Evolutionary conservation across 1,284 basidiomycete genomes (phyloP).

Genomic region (Golubevia sp.): DNA sequence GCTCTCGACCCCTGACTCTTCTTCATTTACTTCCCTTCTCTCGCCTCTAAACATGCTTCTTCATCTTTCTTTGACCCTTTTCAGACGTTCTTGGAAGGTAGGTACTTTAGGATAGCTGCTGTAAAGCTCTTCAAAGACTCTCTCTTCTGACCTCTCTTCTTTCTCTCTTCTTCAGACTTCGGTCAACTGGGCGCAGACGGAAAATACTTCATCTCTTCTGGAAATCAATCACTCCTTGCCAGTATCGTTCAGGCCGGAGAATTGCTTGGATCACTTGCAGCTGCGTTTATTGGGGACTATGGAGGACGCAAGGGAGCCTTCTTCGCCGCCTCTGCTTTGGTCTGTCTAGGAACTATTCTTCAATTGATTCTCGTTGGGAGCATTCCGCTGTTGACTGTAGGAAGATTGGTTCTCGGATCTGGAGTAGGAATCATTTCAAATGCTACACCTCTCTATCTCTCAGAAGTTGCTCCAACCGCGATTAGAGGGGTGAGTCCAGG

Average conservation of each 20-base stretch:
- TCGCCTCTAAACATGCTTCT: no score
- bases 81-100: no score
- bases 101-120: no score
- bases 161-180: constrained; percentile 29
- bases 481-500: no score
- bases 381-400: constrained; percentile 61
- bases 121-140: no score
- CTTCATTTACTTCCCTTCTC: no score
- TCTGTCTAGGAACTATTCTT: constrained; percentile 62
- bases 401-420: constrained; percentile 62
- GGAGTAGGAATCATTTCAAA: constrained; percentile 64
- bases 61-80: no score
- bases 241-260: constrained; percentile 65
- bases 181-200: constrained; percentile 32
- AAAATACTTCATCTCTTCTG: constrained; percentile 33
- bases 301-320: constrained; percentile 63
- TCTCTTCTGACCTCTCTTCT: background rate
- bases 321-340: constrained; percentile 50
- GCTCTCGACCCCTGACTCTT: no score
- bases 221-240: constrained; percentile 48
- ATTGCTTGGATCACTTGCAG: constrained; percentile 62
- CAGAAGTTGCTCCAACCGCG: constrained; percentile 63
- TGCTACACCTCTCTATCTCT: constrained; percentile 62
- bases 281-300: constrained; percentile 63
- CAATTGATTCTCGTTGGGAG: constrained; percentile 62